A percentile compares a stretch with the other conserved stretches of the same genome.
Evolutionary conservation across 306 rosid genomes (phyloP).

Genomic region (Geum urbanum): DNA sequence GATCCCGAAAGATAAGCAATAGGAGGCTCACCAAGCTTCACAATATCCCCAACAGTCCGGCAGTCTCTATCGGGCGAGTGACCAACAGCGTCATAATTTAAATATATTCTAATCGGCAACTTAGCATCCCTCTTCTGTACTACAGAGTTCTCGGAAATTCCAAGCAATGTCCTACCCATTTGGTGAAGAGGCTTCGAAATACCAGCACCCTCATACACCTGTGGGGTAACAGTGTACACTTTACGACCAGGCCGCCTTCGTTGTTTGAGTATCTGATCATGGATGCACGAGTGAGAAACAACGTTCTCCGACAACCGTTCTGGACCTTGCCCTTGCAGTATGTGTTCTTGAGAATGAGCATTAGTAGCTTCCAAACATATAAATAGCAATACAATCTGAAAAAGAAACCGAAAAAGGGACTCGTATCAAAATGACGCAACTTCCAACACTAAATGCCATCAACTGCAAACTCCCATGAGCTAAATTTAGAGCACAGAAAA

Average conservation of each 20-base stretch:
- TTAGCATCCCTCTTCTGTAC: constrained; percentile 53
- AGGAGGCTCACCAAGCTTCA: constrained; percentile 96
- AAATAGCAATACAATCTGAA: constrained; percentile 63
- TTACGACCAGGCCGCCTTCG: constrained; percentile 84
- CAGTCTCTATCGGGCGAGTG: constrained; percentile 94
- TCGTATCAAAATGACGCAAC: neutral
- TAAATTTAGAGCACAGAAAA: neutral
- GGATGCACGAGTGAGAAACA: constrained; percentile 91
- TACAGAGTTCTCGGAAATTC: constrained; percentile 36
- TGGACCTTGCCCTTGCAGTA: constrained; percentile 37
- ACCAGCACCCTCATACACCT: constrained; percentile 54
- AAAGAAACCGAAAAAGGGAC: constrained; percentile 20
- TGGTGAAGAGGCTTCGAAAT: constrained; percentile 45
- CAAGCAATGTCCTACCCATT: constrained; percentile 79
- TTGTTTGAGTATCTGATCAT: constrained; percentile 88
- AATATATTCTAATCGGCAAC: constrained; percentile 83
- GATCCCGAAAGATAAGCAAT: constrained; percentile 41
- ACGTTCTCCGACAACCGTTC: constrained; percentile 46
- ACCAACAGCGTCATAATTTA: constrained; percentile 97
- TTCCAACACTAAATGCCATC: neutral
- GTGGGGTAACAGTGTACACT: constrained; percentile 86
- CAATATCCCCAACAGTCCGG: constrained; percentile 66
- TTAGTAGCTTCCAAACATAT: constrained; percentile 45
- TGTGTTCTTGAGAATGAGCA: constrained; percentile 40
- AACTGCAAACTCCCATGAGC: neutral